phyloP scores from a whole-genome alignment of 179 eudicot genomes.

The Gypsophila paniculata region DNA sequence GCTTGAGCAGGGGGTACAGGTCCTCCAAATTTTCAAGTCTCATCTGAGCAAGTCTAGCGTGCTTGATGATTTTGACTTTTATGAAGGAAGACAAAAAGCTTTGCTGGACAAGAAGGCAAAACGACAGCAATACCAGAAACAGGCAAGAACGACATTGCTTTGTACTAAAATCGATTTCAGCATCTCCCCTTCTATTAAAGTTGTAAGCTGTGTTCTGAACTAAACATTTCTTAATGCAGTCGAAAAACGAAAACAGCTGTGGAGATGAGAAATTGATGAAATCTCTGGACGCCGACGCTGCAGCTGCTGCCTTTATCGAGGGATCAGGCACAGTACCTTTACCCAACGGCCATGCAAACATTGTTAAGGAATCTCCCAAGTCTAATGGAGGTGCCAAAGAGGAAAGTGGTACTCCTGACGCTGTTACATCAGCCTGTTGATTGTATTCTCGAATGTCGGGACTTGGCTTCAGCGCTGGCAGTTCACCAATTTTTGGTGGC shows the following conservation, averaged over 20 bases:
- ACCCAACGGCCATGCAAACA: constrained; percentile 24
- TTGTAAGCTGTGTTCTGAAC: too few relatives aligned
- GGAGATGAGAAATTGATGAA: constrained; percentile 25
- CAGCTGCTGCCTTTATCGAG: constrained; percentile 24
- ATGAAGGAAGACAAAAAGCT: constrained; percentile 68
- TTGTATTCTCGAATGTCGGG: not conserved
- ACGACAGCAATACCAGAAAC: constrained; percentile 64
- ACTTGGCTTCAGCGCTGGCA: constrained; percentile 6
- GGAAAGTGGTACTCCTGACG: constrained; percentile 19
- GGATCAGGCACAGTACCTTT: constrained; percentile 12
- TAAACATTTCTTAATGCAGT: constrained; percentile 21
- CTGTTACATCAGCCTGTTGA: constrained; percentile 13
- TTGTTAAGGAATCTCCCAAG: constrained; percentile 24
- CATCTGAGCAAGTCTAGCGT: constrained; percentile 69
- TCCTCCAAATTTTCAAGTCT: constrained; percentile 64
- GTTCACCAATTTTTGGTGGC: constrained; percentile 32
- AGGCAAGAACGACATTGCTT: constrained; percentile 29
- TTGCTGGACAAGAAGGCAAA: constrained; percentile 85
- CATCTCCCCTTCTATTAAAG: too few relatives aligned
- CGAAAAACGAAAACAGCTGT: constrained; percentile 13
- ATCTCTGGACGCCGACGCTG: constrained; percentile 21
- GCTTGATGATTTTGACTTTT: constrained; percentile 81
- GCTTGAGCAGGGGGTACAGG: constrained; percentile 70
- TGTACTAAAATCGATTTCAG: not conserved
- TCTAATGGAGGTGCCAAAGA: constrained; percentile 24